phyloP scores from a whole-genome alignment of 352 stramenopile species.

The Phytophthora kernoviae region DNA sequence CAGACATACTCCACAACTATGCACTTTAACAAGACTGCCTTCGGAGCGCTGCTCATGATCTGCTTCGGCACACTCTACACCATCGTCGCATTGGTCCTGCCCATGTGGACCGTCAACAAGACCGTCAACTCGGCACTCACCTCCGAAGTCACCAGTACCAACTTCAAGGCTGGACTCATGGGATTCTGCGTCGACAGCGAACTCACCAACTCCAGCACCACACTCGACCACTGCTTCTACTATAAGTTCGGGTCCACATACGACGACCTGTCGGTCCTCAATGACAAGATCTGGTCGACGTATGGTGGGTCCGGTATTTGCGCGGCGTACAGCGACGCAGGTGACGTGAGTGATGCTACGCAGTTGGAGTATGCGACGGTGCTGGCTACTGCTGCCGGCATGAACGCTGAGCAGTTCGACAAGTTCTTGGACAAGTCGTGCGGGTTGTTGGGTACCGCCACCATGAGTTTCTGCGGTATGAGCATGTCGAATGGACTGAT shows the following conservation, averaged over 20 bases:
- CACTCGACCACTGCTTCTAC: constrained; percentile 69
- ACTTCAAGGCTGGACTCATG: constrained; percentile 27
- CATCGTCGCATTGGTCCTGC: constrained; percentile 17
- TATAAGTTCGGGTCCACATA: constrained; percentile 55
- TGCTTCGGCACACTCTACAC: constrained; percentile 22
- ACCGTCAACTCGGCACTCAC: constrained; percentile 25
- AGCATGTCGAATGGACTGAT: constrained; percentile 46
- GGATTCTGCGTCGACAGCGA: constrained; percentile 55
- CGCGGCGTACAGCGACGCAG: constrained; percentile 44
- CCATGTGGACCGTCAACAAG: constrained; percentile 18
- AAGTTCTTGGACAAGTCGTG: constrained; percentile 68
- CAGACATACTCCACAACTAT: not conserved
- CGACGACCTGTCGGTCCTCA: constrained; percentile 35
- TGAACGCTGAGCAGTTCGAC: constrained; percentile 53
- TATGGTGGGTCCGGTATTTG: constrained; percentile 56
- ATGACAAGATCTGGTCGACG: constrained; percentile 41
- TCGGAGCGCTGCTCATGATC: constrained; percentile 28
- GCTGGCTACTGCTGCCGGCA: constrained; percentile 44
- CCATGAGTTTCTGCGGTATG: constrained; percentile 50
- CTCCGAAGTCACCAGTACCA: constrained; percentile 15
- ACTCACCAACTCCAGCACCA: constrained; percentile 38
- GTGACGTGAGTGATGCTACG: constrained; percentile 25
- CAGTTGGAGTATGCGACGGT: constrained; percentile 36
- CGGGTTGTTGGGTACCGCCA: constrained; percentile 38
- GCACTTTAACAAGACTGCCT: constrained; percentile 19